Evolutionary conservation across 2,329 filamentous ascomycete species (phyloP).

Genomic region (Penicillium hesseltinei): DNA sequence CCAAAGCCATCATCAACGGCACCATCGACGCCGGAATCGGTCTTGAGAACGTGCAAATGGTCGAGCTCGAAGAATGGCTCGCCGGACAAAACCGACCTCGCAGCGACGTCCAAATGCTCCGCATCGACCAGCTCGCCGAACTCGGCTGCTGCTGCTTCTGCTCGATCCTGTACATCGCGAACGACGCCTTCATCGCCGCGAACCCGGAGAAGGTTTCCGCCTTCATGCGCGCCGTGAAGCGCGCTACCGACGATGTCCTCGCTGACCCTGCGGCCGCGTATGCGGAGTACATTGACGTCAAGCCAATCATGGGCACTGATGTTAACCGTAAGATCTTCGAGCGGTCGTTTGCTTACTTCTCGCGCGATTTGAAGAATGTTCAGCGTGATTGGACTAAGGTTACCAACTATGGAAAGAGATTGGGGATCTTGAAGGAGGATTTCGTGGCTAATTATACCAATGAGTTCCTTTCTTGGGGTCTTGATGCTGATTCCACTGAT

Average conservation of each 20-base stretch:
- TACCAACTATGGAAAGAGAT: constrained; percentile 70
- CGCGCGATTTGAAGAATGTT: constrained; percentile 71
- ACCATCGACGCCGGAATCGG: constrained; percentile 73
- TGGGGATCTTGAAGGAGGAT: constrained; percentile 62
- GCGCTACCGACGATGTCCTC: constrained; percentile 70
- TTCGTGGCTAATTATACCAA: constrained; percentile 77
- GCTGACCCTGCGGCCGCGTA: constrained; percentile 62
- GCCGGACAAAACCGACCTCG: constrained; percentile 60
- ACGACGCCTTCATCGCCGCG: constrained; percentile 65
- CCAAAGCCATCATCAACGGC: constrained; percentile 70
- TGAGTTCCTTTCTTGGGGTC: constrained; percentile 63
- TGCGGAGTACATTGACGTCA: constrained; percentile 68
- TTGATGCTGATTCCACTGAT: constrained; percentile 64
- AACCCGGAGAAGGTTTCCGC: constrained; percentile 65
- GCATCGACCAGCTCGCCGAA: constrained; percentile 76
- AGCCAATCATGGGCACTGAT: constrained; percentile 65
- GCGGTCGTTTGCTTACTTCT: constrained; percentile 75
- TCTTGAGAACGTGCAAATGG: constrained; percentile 80
- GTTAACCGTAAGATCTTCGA: constrained; percentile 79
- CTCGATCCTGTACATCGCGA: constrained; percentile 76
- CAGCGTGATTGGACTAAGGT: constrained; percentile 74
- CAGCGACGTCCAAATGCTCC: constrained; percentile 73
- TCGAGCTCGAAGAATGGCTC: constrained; percentile 76
- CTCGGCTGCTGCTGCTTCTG: constrained; percentile 84
- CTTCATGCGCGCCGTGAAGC: constrained; percentile 72